Evolutionary conservation across 2,329 filamentous ascomycete species (phyloP), one percentile per base, ranked within the genome.

Genomic region (Cladophialophora bantiana): DNA sequence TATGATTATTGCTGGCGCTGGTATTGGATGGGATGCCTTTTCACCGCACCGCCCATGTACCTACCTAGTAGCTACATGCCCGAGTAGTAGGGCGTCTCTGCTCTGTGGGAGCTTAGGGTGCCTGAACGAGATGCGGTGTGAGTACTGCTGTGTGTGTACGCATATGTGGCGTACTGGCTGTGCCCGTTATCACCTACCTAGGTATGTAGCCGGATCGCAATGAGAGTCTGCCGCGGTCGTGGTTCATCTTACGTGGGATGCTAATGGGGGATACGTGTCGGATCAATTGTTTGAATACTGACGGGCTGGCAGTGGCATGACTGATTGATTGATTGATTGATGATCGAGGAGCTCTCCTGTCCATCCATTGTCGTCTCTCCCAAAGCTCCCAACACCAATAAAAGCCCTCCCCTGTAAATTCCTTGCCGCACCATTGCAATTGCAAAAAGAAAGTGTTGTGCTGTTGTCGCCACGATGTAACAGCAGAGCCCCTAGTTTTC

Each of bases 41-140:
- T 50, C 45, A 50, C 45, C 45, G 45, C 45, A 50, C 18, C 26
- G 15, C 4, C 18, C 45, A 13, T 50, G 20, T 50, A 18, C 45
- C 18, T 26, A 9, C 18, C 18, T 26, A 0, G 26, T 26, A 26
- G 26, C 26, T 26, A 26, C 26, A 26, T 26, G 26, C 26, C 26
- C 26, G 26, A 26, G 26, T 26, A 26, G 26, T 26, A 26, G 38
- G 7, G 45, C 10, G 20, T 50, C 4, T 45, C 40, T 45, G 40
- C 45, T 12, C 45, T 20, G 10, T 3, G 18, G 18, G 26, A 50
- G 45, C 40, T 20, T n/a, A 26, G 45, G 45, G 12, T 20, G 45
- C 45, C 45, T 50, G 18, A 26, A 50, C 18, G 45, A 50, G 45
- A 50, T 50, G 45, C 45, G 45, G 45, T 50, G 45, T 50, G 45